Percentiles rank a stretch among this genome's conserved stretches.
Conservation (phyloP, 345 rosid genomes). For the Aquilaria malaccensis region DNA sequence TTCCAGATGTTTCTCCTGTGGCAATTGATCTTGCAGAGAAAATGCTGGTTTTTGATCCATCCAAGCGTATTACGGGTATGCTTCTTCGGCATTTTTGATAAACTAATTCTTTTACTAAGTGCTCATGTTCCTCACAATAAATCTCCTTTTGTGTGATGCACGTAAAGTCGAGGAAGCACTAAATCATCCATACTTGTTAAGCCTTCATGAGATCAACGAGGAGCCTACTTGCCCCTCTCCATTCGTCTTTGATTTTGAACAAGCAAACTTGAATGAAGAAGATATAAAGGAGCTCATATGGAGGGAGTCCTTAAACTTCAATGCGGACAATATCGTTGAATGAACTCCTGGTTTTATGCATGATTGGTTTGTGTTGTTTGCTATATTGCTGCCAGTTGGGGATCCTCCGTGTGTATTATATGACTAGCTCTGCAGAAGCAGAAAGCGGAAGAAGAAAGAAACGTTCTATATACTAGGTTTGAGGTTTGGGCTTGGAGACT, state of each 20-base stretch:
- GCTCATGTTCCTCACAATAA: constrained; percentile 9
- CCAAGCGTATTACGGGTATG: constrained; percentile 75
- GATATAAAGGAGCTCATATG: constrained; percentile 78
- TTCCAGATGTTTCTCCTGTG: constrained; percentile 50
- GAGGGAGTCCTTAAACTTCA: constrained; percentile 58
- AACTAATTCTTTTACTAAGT: neutral
- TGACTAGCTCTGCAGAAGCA: neutral
- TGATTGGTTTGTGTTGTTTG: too few relatives aligned
- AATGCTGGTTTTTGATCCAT: constrained; percentile 83
- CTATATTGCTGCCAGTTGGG: neutral
- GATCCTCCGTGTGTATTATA: constrained; percentile 4
- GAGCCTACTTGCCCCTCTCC: constrained; percentile 70
- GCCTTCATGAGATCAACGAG: constrained; percentile 92
- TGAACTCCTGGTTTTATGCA: constrained; percentile 9
- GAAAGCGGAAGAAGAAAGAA: neutral
- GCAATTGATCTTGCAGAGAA: constrained; percentile 81
- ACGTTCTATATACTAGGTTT: too few relatives aligned
- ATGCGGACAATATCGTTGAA: constrained; percentile 30
- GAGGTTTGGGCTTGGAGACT: too few relatives aligned
- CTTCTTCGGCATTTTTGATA: neutral
- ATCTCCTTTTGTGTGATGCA: constrained; percentile 3
- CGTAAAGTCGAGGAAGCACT: constrained; percentile 68
- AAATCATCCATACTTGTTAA: constrained; percentile 64
- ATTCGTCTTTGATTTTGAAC: constrained; percentile 73
- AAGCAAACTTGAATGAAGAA: constrained; percentile 52